Evolutionary conservation across 2,329 filamentous ascomycete species (phyloP), one percentile per base, ranked within the genome.

Genomic region (Nannizziopsis barbatae): DNA sequence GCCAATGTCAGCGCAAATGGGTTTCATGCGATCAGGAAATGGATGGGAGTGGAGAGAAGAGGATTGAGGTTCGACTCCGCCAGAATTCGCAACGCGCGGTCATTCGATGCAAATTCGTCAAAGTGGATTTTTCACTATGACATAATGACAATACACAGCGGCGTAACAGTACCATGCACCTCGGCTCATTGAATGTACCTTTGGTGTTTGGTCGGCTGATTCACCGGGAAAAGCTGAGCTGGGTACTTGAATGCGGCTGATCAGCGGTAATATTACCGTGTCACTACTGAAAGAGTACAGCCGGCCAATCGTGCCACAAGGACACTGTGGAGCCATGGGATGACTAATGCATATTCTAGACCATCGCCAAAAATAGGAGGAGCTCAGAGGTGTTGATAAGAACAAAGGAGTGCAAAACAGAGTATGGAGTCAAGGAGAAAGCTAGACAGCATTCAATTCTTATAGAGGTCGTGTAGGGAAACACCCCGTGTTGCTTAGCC

Each of bases 221-320:
- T n/a, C n/a, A n/a, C n/a, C 36, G 22, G 44, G 14, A 17, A 11
- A 14, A 40, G n/a, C 11, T 2, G 27, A 10, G 22, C 33, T 12
- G 31, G 15, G 27, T 46, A 47, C 45, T 14, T 11, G 11, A 22
- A 22, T 22, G 45, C 30, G 45, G 45, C 45, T 47, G 37, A 47
- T 47, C 11, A 6, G 36, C 45, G 11, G 45, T 47, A 47, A 41
- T 41, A 11, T 47, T 47, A 47, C 45, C 2, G 15, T 47, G 36
- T 36, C 36, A 36, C 32, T 47, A 41, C 45, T n/a, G 3, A n/a
- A 12, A 9, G 11, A 8, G 30, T 17, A 7, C 22, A 8, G 17
- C 22, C n/a, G 32, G 37, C 27, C 11, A 36, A 41, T 40, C 27
- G 17, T 20, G 15, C 33, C 9, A 14, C 17, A 5, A 12, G 12